Evolutionary conservation across 352 stramenopile species (phyloP).

Genomic region (Globisporangium nagaii): DNA sequence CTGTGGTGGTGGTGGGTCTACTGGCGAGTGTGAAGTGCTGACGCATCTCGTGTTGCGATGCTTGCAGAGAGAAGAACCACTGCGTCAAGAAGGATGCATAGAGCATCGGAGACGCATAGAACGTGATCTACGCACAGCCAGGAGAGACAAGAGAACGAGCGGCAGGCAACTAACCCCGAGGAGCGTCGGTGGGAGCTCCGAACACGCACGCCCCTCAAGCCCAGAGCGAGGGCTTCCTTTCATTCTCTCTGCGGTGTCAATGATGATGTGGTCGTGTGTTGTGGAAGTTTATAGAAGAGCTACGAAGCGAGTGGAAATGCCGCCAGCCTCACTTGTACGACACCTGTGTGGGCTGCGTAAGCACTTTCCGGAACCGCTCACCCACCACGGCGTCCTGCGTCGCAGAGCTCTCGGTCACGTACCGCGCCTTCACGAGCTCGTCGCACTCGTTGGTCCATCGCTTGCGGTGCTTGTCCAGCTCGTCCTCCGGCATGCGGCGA

Average conservation of each 20-base stretch:
- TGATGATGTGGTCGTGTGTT: too few species aligned
- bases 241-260: too few species aligned
- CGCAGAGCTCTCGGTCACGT: conserved; percentile 50
- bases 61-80: conserved; percentile 40
- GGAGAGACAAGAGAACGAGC: too few species aligned
- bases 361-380: conserved; percentile 52
- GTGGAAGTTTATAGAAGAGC: too few species aligned
- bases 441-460: conserved; percentile 64
- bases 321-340: conserved; percentile 62
- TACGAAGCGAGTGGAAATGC: too few species aligned
- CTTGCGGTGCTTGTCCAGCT: conserved; percentile 48
- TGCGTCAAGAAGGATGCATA: conserved; percentile 38
- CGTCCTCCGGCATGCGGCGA: conserved; percentile 28
- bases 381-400: conserved; percentile 41
- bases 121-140: too few species aligned
- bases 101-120: background rate
- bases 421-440: conserved; percentile 40
- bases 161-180: background rate
- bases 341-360: conserved; percentile 40
- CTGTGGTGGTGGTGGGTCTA: background rate
- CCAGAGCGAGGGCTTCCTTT: too few species aligned
- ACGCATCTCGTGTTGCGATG: background rate
- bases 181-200: too few species aligned
- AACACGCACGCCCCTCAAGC: too few species aligned
- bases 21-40: background rate